Evolutionary conservation across 257 asterid genomes (phyloP), one percentile per base, ranked within the genome.

Genomic region (Ilex aquifolium): DNA sequence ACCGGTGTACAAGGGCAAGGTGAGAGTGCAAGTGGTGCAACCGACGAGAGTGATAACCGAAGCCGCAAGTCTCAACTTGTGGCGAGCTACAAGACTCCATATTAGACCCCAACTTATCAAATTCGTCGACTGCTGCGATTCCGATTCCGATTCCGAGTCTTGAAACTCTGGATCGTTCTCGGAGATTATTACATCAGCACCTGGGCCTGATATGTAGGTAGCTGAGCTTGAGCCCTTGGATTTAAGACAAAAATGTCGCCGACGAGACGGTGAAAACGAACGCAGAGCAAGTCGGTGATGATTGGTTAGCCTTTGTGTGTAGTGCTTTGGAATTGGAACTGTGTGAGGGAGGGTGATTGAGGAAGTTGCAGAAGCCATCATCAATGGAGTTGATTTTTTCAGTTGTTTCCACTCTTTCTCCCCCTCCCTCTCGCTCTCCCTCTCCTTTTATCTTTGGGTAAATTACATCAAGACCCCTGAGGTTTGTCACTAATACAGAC

Each of bases 1-100:
- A 84, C 96, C 98, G 31, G 95, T 83, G 62, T 13, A 88, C 36
- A 87, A 44, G 60, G 99, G 97, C 95, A 92, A 79, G 31, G 97
- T 74, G 56, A 92, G 95, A 48, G 92, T 79, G 74, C 92, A 83
- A 65, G 76, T 72, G 2, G 95, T 80, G 65, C 97, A 83, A 65
- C 86, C 85, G 58, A 89, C 48, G 14, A 92, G 93, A 27, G 93
- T 66, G 13, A 83, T 59, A 69, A 79, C 32, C 2, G 91, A 85
- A 75, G 69, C 78, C 67, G 79, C 67, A 48, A 85, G 88, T 70
- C 83, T 87, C 82, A 83, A 69, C 79, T 92, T 92, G 62, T 92
- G 86, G 64, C 74, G 74, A 56, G 83, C 85, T 59, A 87, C 46
- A 60, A 89, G 85, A 2, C 60, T 83, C 96, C 93, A 89, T 64